Conservation (phyloP, 345 rosid species). For the Salix suchowensis region DNA sequence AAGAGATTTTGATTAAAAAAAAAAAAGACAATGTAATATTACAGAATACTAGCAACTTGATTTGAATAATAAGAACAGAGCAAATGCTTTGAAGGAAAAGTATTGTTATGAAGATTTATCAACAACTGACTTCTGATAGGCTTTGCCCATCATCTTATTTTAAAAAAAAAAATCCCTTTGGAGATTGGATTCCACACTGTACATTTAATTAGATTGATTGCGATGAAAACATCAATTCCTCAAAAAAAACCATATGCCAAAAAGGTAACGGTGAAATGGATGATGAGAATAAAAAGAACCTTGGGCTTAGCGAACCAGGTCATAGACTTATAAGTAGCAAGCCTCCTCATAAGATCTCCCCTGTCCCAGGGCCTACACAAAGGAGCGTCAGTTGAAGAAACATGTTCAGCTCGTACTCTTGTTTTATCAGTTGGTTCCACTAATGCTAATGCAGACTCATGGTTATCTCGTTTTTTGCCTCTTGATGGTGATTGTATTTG, state of each 20-base stretch:
- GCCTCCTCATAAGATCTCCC: slow-evolving; percentile 80
- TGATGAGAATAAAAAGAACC: slow-evolving; percentile 32
- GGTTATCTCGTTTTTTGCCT: slow-evolving; percentile 55
- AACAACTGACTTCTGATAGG: no score
- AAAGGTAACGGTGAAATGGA: no score
- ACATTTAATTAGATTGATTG: no score
- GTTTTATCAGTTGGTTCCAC: slow-evolving; percentile 33
- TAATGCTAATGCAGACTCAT: slow-evolving; percentile 45
- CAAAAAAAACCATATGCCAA: not conserved
- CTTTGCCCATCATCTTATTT: not conserved
- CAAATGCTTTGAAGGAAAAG: no score
- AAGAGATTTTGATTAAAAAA: no score
- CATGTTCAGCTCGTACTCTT: slow-evolving; percentile 1
- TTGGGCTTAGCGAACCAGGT: slow-evolving; percentile 93
- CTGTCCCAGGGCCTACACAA: slow-evolving; percentile 89
- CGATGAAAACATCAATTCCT: not conserved
- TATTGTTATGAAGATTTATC: no score
- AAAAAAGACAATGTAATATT: no score
- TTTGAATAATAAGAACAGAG: no score
- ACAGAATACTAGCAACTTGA: no score
- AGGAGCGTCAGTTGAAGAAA: slow-evolving; percentile 37
- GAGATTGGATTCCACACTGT: not conserved
- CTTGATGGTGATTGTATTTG: slow-evolving; percentile 17
- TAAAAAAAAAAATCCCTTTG: not conserved
- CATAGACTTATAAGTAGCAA: slow-evolving; percentile 90